Conservation (phyloP, 352 stramenopile species). For the Pythium rhizo-oryzae region DNA sequence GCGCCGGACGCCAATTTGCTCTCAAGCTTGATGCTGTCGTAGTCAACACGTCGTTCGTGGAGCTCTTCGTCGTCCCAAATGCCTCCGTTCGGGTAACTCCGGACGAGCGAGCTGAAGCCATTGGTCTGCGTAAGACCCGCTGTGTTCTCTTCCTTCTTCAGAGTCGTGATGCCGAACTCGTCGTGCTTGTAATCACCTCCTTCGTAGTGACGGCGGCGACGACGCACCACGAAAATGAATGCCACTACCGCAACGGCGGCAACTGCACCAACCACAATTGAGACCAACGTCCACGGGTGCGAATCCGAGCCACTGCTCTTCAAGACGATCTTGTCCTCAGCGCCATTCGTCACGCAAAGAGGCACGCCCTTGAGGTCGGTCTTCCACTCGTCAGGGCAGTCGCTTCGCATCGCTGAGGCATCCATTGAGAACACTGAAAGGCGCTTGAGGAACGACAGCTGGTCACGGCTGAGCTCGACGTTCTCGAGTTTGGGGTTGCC, state of each 20-base stretch:
- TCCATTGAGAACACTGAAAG: conserved; percentile 20
- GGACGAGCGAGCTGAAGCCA: conserved; percentile 10
- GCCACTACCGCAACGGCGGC: conserved; percentile 3
- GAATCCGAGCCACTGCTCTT: not conserved
- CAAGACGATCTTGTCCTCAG: not conserved
- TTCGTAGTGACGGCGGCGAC: conserved; percentile 13
- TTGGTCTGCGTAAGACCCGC: conserved; percentile 5
- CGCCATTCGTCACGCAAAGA: conserved; percentile 13
- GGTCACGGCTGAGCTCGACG: conserved; percentile 16
- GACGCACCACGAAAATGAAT: conserved; percentile 14
- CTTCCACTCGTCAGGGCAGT: conserved; percentile 19
- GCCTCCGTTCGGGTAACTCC: conserved; percentile 15
- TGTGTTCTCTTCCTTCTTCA: conserved; percentile 12
- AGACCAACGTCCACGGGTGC: conserved; percentile 14
- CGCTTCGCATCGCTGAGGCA: not conserved
- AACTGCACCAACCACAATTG: conserved; percentile 3
- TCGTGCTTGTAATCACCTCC: conserved; percentile 1
- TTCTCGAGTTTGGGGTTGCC: conserved; percentile 5
- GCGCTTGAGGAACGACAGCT: conserved; percentile 22
- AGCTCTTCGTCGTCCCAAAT: conserved; percentile 67
- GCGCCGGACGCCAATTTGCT: conserved; percentile 63
- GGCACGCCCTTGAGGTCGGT: not conserved
- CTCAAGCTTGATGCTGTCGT: conserved; percentile 60
- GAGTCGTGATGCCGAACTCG: not conserved
- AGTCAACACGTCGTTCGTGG: conserved; percentile 63